Conservation (phyloP, 108 stramenopile genomes). For the Licmophora abbreviata region DNA sequence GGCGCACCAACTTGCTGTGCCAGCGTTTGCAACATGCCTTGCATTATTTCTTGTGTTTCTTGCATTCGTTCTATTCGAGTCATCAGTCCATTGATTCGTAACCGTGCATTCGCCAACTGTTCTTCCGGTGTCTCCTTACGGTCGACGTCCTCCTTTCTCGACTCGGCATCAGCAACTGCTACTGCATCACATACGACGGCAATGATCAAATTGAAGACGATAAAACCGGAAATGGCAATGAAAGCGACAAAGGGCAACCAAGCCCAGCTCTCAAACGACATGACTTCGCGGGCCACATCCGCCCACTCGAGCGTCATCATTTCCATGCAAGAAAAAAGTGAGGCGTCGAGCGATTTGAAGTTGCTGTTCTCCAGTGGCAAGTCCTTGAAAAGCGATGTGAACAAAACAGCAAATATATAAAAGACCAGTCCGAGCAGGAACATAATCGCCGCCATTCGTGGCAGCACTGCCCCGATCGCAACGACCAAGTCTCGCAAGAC, state of each 20-base stretch:
- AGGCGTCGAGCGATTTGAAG: constrained; percentile 34
- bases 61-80: constrained; percentile 24
- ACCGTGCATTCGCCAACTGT: constrained; percentile 22
- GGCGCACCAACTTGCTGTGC: no score
- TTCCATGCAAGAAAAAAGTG: constrained; percentile 59
- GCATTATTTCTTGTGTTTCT: constrained; percentile 25
- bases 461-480: constrained; percentile 58
- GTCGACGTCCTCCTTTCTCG: constrained; percentile 10
- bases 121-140: constrained; percentile 4
- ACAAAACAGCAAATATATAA: constrained; percentile 68
- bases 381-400: constrained; percentile 46
- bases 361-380: constrained; percentile 20
- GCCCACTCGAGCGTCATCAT: constrained; percentile 73
- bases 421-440: constrained; percentile 50
- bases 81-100: constrained; percentile 20
- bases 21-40: constrained; percentile 29
- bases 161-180: constrained; percentile 14
- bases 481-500: constrained; percentile 43
- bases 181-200: constrained; percentile 73
- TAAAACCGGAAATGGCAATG: constrained; percentile 54
- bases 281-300: constrained; percentile 22
- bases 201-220: constrained; percentile 69
- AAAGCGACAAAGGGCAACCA: constrained; percentile 46
- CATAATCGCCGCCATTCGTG: constrained; percentile 54
- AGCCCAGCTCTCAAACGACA: constrained; percentile 7